phyloP scores from a whole-genome alignment of 2,329 filamentous ascomycete species.

The Ceratocystis cubensis region DNA sequence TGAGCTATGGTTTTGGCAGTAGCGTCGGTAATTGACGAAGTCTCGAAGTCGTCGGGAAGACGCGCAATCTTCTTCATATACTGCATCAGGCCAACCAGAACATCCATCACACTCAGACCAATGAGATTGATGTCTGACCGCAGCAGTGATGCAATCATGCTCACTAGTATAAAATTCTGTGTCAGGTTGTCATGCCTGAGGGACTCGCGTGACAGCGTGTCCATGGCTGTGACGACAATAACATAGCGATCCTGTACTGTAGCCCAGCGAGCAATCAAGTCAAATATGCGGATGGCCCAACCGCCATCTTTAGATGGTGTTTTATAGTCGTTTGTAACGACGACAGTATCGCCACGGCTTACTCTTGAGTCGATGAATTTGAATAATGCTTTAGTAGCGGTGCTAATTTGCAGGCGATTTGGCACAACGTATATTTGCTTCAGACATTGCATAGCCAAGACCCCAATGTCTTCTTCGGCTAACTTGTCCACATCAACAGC shows the following conservation, averaged over 20 bases:
- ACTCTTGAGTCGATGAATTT: slow-evolving; percentile 57
- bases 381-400: slow-evolving; percentile 60
- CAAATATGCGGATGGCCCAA: slow-evolving; percentile 76
- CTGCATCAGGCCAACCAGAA: slow-evolving; percentile 71
- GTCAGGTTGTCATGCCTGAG: slow-evolving; percentile 58
- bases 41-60: slow-evolving; percentile 35
- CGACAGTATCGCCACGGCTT: slow-evolving; percentile 37
- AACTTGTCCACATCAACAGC: slow-evolving; percentile 78
- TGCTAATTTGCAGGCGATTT: slow-evolving; percentile 68
- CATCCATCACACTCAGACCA: slow-evolving; percentile 90
- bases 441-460: slow-evolving; percentile 73
- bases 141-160: slow-evolving; percentile 69
- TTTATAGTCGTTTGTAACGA: slow-evolving; percentile 41
- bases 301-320: slow-evolving; percentile 39
- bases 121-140: slow-evolving; percentile 87
- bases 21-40: slow-evolving; percentile 18
- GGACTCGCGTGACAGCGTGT: slow-evolving; percentile 56
- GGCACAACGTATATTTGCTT: slow-evolving; percentile 75
- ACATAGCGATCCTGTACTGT: slow-evolving; percentile 91
- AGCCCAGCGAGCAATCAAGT: slow-evolving; percentile 70
- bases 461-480: slow-evolving; percentile 76
- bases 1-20: slow-evolving; percentile 30
- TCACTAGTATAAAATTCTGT: slow-evolving; percentile 61
- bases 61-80: slow-evolving; percentile 70
- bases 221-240: slow-evolving; percentile 71